A percentile compares a stretch with the other conserved stretches of the same genome.
Conservation (phyloP, 2,329 filamentous ascomycete genomes). For the Pleomassaria siparia region DNA sequence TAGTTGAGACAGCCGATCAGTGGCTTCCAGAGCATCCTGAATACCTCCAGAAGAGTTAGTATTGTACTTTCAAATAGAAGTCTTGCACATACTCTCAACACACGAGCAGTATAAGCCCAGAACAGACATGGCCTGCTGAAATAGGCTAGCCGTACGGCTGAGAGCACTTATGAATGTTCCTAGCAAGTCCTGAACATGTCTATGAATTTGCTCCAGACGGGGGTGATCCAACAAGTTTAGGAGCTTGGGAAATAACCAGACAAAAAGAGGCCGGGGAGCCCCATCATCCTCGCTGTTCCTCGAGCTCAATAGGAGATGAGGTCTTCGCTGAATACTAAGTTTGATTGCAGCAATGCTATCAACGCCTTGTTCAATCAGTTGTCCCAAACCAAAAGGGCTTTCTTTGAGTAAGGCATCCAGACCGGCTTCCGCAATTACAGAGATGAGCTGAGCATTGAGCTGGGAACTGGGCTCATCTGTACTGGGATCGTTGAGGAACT, state of each 20-base stretch:
- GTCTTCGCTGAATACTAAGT: conserved; percentile 74
- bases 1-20: conserved; percentile 17
- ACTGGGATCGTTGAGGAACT: conserved; percentile 54
- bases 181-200: conserved; percentile 41
- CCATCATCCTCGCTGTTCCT: conserved; percentile 36
- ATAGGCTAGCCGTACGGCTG: conserved; percentile 36
- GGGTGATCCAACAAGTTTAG: conserved; percentile 50
- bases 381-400: conserved; percentile 65
- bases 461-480: conserved; percentile 66
- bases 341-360: conserved; percentile 78
- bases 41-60: conserved; percentile 43
- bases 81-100: conserved; percentile 40
- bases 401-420: conserved; percentile 69
- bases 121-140: conserved; percentile 37
- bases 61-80: not conserved
- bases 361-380: conserved; percentile 61
- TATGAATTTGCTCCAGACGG: conserved; percentile 45
- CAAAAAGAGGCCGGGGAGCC: conserved; percentile 46
- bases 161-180: conserved; percentile 39
- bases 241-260: conserved; percentile 58
- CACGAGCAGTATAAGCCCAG: conserved; percentile 44
- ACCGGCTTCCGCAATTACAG: conserved; percentile 78
- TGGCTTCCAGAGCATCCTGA: conserved; percentile 44
- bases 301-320: conserved; percentile 59
- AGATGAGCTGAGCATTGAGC: conserved; percentile 83